These are phyloP conservation scores for Saccharomyces hybrid DNA, from an alignment of 1,139 yeast species.

Conservation along the genomic window DNA sequence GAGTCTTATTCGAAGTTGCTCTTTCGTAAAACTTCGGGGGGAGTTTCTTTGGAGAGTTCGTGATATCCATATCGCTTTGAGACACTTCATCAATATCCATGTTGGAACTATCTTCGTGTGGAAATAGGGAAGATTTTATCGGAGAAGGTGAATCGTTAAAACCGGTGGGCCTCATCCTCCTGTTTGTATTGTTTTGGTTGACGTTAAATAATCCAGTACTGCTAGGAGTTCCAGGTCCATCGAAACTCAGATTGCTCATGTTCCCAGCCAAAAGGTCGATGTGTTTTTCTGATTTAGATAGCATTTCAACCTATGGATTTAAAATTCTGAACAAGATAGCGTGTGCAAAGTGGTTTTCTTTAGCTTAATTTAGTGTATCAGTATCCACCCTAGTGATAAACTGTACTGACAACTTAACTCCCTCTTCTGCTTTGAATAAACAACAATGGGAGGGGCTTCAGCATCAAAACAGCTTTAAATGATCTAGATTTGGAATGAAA, in stretches of 20 bases:
- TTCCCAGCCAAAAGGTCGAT: slow-evolving; percentile 30
- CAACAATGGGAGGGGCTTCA: background rate
- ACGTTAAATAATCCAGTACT: background rate
- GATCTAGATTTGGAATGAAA: background rate
- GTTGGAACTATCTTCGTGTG: slow-evolving; percentile 9
- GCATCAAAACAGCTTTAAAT: background rate
- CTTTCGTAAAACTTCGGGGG: slow-evolving; percentile 49
- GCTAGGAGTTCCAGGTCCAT: slow-evolving; percentile 6
- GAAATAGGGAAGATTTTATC: background rate
- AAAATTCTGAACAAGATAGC: background rate
- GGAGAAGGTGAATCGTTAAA: background rate
- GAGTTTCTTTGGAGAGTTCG: slow-evolving; percentile 34
- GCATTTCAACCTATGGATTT: slow-evolving; percentile 10
- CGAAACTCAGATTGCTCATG: slow-evolving; percentile 29
- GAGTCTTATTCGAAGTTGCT: slow-evolving; percentile 68
- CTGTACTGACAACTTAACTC: background rate
- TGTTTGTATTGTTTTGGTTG: background rate
- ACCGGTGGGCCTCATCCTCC: background rate
- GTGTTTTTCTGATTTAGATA: slow-evolving; percentile 23
- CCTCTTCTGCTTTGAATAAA: background rate
- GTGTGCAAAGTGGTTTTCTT: background rate
- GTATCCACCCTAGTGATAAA: background rate
- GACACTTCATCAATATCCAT: slow-evolving; percentile 30
- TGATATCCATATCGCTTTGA: slow-evolving; percentile 19
- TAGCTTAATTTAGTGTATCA: background rate